These are phyloP conservation scores for Monosporozyma aerobia DNA, from an alignment of 805 yeast genomes.

Conservation along the genomic window DNA sequence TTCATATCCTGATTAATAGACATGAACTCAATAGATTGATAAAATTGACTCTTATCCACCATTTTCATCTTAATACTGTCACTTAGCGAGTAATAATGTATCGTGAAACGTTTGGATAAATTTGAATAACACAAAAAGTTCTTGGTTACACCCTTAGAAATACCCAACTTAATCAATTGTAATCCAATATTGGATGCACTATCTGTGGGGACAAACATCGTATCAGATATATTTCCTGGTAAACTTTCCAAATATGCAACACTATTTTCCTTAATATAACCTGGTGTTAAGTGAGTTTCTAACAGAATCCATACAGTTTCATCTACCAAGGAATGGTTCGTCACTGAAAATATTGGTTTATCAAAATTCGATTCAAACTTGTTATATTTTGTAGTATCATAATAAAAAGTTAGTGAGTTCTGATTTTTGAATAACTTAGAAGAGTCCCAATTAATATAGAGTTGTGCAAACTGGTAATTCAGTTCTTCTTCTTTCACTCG, in stretches of 20 bases:
- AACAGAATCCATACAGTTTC: slow-evolving; percentile 40
- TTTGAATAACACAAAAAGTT: slow-evolving; percentile 21
- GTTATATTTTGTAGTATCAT: slow-evolving; percentile 15
- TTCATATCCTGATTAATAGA: background rate
- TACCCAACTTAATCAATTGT: slow-evolving; percentile 25
- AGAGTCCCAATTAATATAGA: slow-evolving; percentile 65
- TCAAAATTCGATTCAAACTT: slow-evolving; percentile 16
- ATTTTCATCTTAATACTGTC: slow-evolving; percentile 1
- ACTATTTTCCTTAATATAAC: slow-evolving; percentile 3
- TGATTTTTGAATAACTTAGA: slow-evolving; percentile 16
- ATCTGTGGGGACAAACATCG: slow-evolving; percentile 10
- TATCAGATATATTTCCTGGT: slow-evolving; percentile 7
- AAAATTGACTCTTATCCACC: background rate
- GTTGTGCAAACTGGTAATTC: slow-evolving; percentile 34
- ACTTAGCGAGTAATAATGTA: slow-evolving; percentile 15
- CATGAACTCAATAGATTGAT: slow-evolving; percentile 2
- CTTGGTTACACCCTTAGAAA: slow-evolving; percentile 4
- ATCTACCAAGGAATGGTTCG: slow-evolving; percentile 22
- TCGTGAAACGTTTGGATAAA: slow-evolving; percentile 13
- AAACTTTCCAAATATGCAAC: slow-evolving; percentile 15
- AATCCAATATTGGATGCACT: slow-evolving; percentile 34
- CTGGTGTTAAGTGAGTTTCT: slow-evolving; percentile 37
- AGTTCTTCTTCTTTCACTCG: slow-evolving; percentile 18
- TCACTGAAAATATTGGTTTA: slow-evolving; percentile 38
- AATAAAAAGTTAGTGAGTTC: slow-evolving; percentile 24